Conservation (phyloP, 352 stramenopile genomes). For the Peronospora farinosa region DNA sequence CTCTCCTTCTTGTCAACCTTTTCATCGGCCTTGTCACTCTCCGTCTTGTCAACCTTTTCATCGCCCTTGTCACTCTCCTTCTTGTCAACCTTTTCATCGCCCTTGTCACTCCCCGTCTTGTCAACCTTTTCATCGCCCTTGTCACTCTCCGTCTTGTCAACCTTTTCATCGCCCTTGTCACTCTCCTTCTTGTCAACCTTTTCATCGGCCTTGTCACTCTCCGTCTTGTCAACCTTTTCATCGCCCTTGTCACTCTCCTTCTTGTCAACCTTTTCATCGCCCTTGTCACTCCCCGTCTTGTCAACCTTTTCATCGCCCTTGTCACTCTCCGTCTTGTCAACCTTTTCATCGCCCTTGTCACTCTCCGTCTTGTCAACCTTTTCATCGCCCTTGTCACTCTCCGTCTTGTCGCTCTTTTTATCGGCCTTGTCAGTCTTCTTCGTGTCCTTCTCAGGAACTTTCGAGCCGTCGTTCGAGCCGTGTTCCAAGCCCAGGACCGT, state of each 20-base stretch:
- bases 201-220: too few relatives aligned
- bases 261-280: constrained; percentile 8
- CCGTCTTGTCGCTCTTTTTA: constrained; percentile 3
- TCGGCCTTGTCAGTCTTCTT: constrained; percentile 1
- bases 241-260: neutral
- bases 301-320: neutral
- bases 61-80: neutral
- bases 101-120: neutral
- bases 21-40: too few relatives aligned
- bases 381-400: neutral
- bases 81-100: constrained; percentile 8
- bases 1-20: too few relatives aligned
- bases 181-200: too few relatives aligned
- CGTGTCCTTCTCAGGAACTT: too few relatives aligned
- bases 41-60: constrained; percentile 2
- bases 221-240: constrained; percentile 2
- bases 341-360: constrained; percentile 2
- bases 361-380: too few relatives aligned
- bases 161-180: constrained; percentile 2
- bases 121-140: neutral
- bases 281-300: neutral
- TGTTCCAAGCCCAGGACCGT: too few relatives aligned
- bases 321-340: constrained; percentile 2
- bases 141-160: constrained; percentile 2
- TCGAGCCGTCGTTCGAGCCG: too few relatives aligned